Evolutionary conservation across 805 yeast species (phyloP).

Genomic region (Metschnikowia rubicola): DNA sequence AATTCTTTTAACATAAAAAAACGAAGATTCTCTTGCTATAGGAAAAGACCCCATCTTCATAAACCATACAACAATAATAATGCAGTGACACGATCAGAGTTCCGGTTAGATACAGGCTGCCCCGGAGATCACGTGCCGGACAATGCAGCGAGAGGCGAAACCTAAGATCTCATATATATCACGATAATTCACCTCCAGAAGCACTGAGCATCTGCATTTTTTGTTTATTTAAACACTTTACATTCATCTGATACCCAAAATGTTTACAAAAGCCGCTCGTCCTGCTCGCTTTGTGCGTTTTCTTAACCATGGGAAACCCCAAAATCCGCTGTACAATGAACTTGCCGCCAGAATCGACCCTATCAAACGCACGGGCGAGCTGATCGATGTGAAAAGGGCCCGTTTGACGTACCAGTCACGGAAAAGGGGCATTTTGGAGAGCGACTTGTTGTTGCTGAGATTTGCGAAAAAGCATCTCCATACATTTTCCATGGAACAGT

Average conservation of each 20-base stretch:
- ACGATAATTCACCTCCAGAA: neutral
- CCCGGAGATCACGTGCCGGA: too few relatives aligned
- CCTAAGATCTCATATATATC: neutral
- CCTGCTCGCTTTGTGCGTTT: conserved; percentile 9
- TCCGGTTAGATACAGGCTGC: too few relatives aligned
- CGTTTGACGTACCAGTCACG: conserved; percentile 86
- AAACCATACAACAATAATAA: too few relatives aligned
- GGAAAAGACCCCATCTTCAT: too few relatives aligned
- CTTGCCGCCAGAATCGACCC: conserved; percentile 72
- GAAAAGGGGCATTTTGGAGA: conserved; percentile 92
- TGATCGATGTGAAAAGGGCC: conserved; percentile 73
- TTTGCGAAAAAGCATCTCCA: conserved; percentile 77
- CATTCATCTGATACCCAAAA: neutral
- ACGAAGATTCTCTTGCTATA: too few relatives aligned
- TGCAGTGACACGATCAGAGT: too few relatives aligned
- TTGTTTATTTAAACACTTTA: neutral
- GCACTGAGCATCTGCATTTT: neutral
- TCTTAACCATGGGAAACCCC: conserved; percentile 41
- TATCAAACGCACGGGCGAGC: conserved; percentile 69
- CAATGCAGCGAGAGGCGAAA: too few relatives aligned
- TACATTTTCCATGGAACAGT: conserved; percentile 55
- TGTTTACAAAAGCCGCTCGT: neutral
- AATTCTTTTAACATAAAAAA: too few relatives aligned
- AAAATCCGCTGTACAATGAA: conserved; percentile 37
- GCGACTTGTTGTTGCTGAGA: conserved; percentile 79